Conservation (phyloP, 2,329 filamentous ascomycete species). For the Coleophoma cylindrospora region DNA sequence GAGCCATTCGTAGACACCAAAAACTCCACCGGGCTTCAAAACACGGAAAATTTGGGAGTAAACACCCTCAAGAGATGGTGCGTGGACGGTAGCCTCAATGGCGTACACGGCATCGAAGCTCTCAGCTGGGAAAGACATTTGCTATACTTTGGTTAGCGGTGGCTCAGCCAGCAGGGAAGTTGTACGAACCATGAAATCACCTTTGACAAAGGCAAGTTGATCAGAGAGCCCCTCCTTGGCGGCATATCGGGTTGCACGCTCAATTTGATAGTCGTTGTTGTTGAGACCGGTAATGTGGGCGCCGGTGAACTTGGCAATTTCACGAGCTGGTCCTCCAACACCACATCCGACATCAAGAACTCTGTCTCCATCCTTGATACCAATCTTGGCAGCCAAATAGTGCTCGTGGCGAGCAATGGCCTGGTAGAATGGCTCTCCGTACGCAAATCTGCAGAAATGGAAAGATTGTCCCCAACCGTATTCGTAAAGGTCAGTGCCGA, state of each 20-base stretch:
- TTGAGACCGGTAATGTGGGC: conserved; percentile 88
- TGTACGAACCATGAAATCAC: conserved; percentile 78
- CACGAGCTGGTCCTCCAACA: conserved; percentile 89
- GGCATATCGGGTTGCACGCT: conserved; percentile 86
- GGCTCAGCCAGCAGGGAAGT: too few species aligned
- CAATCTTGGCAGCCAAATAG: conserved; percentile 89
- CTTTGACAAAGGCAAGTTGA: conserved; percentile 86
- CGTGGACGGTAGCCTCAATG: conserved; percentile 95
- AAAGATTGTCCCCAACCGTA: conserved; percentile 96
- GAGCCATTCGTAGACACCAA: conserved; percentile 98
- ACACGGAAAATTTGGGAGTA: conserved; percentile 95
- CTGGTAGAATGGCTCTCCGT: conserved; percentile 82
- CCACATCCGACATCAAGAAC: conserved; percentile 96
- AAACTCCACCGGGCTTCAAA: conserved; percentile 90
- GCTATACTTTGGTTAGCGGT: conserved; percentile 37
- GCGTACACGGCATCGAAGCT: conserved; percentile 93
- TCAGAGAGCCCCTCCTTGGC: conserved; percentile 73
- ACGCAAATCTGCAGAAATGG: conserved; percentile 94
- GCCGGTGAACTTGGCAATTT: conserved; percentile 95
- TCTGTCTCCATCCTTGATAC: conserved; percentile 80
- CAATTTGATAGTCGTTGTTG: conserved; percentile 99
- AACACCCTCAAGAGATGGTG: conserved; percentile 83
- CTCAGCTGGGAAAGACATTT: conserved; percentile 94
- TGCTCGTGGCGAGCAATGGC: conserved; percentile 96
- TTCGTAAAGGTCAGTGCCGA: conserved; percentile 93